Evolutionary conservation across 352 stramenopile genomes (phyloP).

Genomic region (Pythium phragmiticola): DNA sequence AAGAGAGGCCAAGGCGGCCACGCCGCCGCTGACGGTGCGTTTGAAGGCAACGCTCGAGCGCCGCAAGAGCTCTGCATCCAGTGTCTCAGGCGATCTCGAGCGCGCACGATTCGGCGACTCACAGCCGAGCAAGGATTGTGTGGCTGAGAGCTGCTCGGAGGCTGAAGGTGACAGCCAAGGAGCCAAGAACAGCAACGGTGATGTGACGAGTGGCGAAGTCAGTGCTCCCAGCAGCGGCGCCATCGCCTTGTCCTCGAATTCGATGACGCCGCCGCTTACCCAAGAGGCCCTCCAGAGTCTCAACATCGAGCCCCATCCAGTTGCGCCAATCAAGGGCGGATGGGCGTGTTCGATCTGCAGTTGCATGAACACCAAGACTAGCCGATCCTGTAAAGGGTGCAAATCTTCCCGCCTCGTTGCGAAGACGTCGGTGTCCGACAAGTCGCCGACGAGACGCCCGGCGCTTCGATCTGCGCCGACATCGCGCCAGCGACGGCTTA

Average conservation of each 20-base stretch:
- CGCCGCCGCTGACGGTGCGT: slow-evolving; percentile 19
- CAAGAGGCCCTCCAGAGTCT: neutral
- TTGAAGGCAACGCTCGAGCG: slow-evolving; percentile 19
- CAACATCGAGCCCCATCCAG: slow-evolving; percentile 8
- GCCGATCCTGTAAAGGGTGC: slow-evolving; percentile 52
- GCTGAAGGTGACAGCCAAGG: slow-evolving; percentile 10
- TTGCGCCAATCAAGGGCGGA: slow-evolving; percentile 24
- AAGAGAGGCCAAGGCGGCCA: slow-evolving; percentile 3
- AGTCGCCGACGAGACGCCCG: slow-evolving; percentile 9
- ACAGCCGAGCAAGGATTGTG: slow-evolving; percentile 12
- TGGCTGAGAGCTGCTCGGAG: slow-evolving; percentile 27
- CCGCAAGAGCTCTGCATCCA: slow-evolving; percentile 20
- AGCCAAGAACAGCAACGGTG: neutral
- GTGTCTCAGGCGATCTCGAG: neutral
- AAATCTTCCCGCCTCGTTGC: slow-evolving; percentile 25
- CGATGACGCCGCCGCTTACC: neutral
- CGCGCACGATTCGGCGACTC: neutral
- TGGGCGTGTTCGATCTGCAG: slow-evolving; percentile 58
- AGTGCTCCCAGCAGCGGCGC: neutral
- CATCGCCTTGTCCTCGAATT: neutral
- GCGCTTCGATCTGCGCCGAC: neutral
- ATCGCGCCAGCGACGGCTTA: slow-evolving; percentile 3
- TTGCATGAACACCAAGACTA: slow-evolving; percentile 48
- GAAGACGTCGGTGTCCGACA: slow-evolving; percentile 19
- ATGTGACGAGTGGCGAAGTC: slow-evolving; percentile 3